phyloP scores from a whole-genome alignment of 352 stramenopile species.

The Phytopythium delawarense region DNA sequence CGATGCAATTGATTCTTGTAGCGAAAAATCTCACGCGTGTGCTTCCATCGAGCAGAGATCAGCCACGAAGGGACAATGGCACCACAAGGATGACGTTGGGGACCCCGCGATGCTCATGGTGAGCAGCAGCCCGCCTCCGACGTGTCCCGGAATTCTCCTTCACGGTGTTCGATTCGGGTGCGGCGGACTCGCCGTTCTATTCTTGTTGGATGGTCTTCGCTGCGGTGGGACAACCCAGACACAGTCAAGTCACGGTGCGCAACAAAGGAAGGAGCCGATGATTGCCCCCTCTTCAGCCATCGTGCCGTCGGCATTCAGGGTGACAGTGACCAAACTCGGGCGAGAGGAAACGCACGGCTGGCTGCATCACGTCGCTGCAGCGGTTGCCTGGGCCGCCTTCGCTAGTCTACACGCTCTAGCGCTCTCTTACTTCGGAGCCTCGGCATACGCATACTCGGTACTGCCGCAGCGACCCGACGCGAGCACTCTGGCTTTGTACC shows the following conservation, averaged over 20 bases:
- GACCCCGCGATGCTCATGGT: conserved; percentile 46
- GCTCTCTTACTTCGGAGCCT: not conserved
- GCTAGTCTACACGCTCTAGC: not conserved
- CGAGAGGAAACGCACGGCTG: too few species aligned
- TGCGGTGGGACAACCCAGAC: too few species aligned
- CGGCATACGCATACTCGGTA: not conserved
- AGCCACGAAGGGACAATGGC: conserved; percentile 25
- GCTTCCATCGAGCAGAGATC: conserved; percentile 23
- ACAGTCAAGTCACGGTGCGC: too few species aligned
- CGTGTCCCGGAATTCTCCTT: conserved; percentile 3
- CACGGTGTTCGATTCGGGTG: conserved; percentile 4
- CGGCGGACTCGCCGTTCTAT: too few species aligned
- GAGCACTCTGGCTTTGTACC: too few species aligned
- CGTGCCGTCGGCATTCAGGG: too few species aligned
- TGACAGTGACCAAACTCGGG: too few species aligned
- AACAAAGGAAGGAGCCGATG: too few species aligned
- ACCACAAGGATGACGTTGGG: conserved; percentile 50
- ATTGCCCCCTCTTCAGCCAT: too few species aligned
- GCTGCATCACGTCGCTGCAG: too few species aligned
- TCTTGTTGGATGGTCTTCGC: too few species aligned
- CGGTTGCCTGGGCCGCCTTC: not conserved
- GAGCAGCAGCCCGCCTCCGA: conserved; percentile 26
- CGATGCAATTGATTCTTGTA: conserved; percentile 70
- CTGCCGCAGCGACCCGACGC: not conserved
- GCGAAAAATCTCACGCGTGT: conserved; percentile 21